These are phyloP conservation scores for Pseudohalonectria lignicola DNA, from an alignment of 2,329 filamentous ascomycete species.

Conservation along the genomic window DNA sequence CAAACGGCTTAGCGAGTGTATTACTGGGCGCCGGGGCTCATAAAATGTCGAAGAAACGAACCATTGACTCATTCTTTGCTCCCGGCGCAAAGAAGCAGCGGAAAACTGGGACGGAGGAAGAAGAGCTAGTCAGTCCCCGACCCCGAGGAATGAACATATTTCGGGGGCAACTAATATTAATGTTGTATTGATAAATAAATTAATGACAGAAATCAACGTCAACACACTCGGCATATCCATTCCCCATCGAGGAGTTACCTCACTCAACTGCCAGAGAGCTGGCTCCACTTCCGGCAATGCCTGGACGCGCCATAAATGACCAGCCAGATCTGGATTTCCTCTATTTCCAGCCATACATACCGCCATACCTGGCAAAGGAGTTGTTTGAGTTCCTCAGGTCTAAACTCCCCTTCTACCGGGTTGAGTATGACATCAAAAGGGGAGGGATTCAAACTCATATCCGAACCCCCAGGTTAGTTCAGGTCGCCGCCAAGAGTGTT, in stretches of 20 bases:
- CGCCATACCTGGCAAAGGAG: conserved; percentile 38
- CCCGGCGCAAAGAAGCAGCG: conserved; percentile 31
- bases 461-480: conserved; percentile 31
- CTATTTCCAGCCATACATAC: conserved; percentile 66
- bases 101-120: conserved; percentile 8
- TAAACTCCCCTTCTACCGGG: conserved; percentile 66
- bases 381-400: conserved; percentile 61
- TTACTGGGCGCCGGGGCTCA: no score
- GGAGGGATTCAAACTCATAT: conserved; percentile 52
- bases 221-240: conserved; percentile 35
- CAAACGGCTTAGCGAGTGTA: no score
- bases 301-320: conserved; percentile 48
- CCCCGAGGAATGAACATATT: no score
- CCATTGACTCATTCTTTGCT: conserved; percentile 59
- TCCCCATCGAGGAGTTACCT: conserved; percentile 34
- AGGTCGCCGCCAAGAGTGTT: no score
- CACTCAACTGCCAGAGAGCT: conserved; percentile 25
- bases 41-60: conserved; percentile 44
- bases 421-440: conserved; percentile 62
- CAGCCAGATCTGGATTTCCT: conserved; percentile 62
- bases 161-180: no score
- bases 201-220: no score
- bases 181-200: no score
- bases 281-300: conserved; percentile 34
- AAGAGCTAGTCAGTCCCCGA: conserved; percentile 1